Evolutionary conservation across 2,329 filamentous ascomycete genomes (phyloP).

Genomic region (Gaeumannomyces sp.): DNA sequence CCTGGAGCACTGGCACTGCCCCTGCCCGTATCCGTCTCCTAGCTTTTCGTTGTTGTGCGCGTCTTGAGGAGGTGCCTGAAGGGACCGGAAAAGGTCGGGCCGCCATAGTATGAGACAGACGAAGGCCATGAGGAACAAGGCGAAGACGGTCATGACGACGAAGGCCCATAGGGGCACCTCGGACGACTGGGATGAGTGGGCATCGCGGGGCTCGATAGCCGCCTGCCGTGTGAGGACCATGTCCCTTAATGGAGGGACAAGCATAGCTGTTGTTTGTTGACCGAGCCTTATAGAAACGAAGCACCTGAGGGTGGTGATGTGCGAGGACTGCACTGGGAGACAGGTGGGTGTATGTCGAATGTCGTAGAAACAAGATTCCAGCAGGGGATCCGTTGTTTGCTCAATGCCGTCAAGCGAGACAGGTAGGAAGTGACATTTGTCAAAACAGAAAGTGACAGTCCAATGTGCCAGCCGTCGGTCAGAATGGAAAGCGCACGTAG

Average conservation of each 20-base stretch:
- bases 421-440: background rate
- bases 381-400: too few species aligned
- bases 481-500: background rate
- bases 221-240: background rate
- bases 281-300: background rate
- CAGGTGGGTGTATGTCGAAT: background rate
- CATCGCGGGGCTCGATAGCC: conserved; percentile 1
- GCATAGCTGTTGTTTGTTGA: background rate
- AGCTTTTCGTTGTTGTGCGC: background rate
- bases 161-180: conserved; percentile 9
- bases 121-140: conserved; percentile 7
- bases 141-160: conserved; percentile 6
- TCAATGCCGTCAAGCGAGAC: too few species aligned
- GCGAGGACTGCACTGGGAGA: background rate
- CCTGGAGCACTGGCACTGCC: background rate
- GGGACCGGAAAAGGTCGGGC: conserved; percentile 1
- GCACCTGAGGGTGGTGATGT: background rate
- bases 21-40: background rate
- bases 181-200: background rate
- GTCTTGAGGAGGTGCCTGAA: background rate
- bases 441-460: background rate
- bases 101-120: conserved; percentile 2
- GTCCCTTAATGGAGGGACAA: background rate
- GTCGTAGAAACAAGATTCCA: background rate
- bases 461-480: background rate